Evolutionary conservation across 768 basidiomycete species (phyloP), one percentile per base, ranked within the genome.

Genomic region (Porphyrellus cyaneotinctus): DNA sequence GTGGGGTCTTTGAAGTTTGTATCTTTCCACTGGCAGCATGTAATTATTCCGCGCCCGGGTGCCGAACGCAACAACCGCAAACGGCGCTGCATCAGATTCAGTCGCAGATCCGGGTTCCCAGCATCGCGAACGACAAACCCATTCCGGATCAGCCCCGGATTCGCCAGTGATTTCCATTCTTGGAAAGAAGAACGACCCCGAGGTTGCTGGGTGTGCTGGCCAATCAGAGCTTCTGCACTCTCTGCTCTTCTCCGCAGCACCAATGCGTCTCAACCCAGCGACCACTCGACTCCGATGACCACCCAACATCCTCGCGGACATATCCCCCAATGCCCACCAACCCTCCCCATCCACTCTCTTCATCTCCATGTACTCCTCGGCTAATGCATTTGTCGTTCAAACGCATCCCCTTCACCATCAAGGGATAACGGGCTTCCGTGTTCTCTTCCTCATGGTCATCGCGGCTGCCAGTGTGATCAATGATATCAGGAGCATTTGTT

Each of bases 21-120:
- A 69, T 69, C 68, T 69, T 64, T 69, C 61, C 53, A 62, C 60
- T 63, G 61, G 62, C 57, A 58, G 62, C 68, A 61, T 64, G 68
- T 65, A 71, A 71, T 69, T 69, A 69, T 70, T 69, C 69, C 68
- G 68, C 61, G 65, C 66, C 66, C 68, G 65, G 67, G 67, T 71
- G 69, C 68, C 69, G 69, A 69, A 56, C 23, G 67, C 61, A 67
- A 68, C 66, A 68, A 55, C 58, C 54, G 51, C 66, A 69, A 70
- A 70, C 69, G 64, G 69, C 64, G 67, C 67, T 67, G n/a, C 68
- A 58, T 64, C 64, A 68, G 64, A 66, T 68, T 61, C 51, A 56
- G 54, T 53, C 38, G 33, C 54, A 70, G 68, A 68, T 70, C 60
- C 57, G 30, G 62, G 58, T 64, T 44, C 18, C 24, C 18, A 61